phyloP scores from a whole-genome alignment of 441 rosid genomes.

The Metrosideros polymorpha region DNA sequence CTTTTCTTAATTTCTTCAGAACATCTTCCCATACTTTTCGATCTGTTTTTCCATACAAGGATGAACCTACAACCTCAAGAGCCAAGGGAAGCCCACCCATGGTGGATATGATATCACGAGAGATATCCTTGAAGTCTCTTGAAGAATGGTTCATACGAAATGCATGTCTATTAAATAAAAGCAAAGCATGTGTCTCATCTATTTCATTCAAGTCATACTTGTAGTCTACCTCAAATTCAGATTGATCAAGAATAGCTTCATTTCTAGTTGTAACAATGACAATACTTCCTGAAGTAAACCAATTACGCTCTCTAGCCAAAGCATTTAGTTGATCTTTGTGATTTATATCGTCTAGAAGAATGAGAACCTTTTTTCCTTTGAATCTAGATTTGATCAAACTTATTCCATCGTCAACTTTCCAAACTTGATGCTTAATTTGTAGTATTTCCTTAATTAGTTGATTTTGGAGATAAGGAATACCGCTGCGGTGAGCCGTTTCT shows the following conservation, averaged over 20 bases:
- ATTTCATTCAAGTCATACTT: neutral
- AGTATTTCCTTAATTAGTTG: neutral
- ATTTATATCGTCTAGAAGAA: neutral
- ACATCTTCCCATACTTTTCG: neutral
- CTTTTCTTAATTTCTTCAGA: neutral
- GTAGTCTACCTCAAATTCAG: neutral
- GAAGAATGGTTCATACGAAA: neutral
- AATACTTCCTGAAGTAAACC: neutral
- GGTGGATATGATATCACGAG: neutral
- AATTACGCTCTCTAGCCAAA: neutral
- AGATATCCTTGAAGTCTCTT: neutral
- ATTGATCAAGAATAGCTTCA: neutral
- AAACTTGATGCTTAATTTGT: accelerated
- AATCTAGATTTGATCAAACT: neutral
- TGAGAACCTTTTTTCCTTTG: neutral
- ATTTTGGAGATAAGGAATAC: neutral
- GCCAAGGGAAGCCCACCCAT: neutral
- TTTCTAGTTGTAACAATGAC: neutral
- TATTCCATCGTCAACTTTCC: neutral
- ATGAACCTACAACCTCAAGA: neutral
- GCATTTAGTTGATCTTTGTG: neutral
- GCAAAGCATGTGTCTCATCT: neutral
- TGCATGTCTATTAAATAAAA: neutral
- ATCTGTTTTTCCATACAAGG: neutral
- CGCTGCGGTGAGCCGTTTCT: neutral